Evolutionary conservation across 495 filamentous ascomycete genomes (phyloP), one percentile per base, ranked within the genome.

Genomic region (Thermothielavioides terrestris): DNA sequence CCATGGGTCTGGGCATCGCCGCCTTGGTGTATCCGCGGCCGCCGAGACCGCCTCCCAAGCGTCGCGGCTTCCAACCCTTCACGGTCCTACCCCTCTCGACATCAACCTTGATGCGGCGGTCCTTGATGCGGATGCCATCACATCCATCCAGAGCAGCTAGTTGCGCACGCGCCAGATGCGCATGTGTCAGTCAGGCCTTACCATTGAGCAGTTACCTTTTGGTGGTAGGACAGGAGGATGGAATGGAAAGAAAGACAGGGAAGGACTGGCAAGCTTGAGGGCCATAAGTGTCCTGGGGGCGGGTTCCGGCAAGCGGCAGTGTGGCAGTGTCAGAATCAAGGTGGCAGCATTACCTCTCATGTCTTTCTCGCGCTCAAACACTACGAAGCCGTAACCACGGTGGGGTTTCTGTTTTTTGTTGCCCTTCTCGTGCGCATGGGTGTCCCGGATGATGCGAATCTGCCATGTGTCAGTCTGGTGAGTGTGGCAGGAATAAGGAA

Each of bases 331-430:
- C 57, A 62, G 58, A 68, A 60, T 59, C 61, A 53, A 50, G 63
- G 62, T 65, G 60, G 60, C 43, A 46, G 41, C 57, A 69, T 76
- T 95, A 95, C 92, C 91, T 84, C 94, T 96, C 94, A 98, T 96
- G 63, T 98, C 92, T 70, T 91, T 90, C 68, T 97, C 92, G 61
- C 88, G 83, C 69, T 97, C 91, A 66, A 89, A 98, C 40, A 96
- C 89, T 57, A 98, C 84, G 66, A 98, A 98, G 50, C 89, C 92
- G 71, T 98, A 98, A 53, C 92, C 92, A 56, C 82, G 78, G 64
- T 92, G 84, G 37, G 81, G 76, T 68, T 94, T 95, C 64, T 89
- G 90, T 46, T 81, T 79, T 62, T 83, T 83, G 56, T 86, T 89
- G 4, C 79, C 76, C 46, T 82, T 83, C 46, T 84, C 74, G 48